Evolutionary conservation across 2,329 filamentous ascomycete species (phyloP).

Genomic region (Cladosporium sp.): DNA sequence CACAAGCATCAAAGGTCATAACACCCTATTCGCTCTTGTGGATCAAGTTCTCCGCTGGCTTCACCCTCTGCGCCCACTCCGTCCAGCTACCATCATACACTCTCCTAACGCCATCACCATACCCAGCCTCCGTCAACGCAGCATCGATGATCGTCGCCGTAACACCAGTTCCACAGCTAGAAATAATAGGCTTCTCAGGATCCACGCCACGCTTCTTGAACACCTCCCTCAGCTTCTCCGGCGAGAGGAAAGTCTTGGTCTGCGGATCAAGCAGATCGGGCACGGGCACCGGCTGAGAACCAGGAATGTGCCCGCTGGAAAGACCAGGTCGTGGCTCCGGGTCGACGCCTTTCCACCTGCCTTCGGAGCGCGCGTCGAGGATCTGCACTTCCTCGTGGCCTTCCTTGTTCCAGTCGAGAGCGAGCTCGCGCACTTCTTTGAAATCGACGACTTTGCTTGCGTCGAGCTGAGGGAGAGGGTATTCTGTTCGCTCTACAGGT

Average conservation of each 20-base stretch:
- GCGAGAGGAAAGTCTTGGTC: conserved; percentile 76
- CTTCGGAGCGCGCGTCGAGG: conserved; percentile 78
- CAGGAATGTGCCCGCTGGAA: conserved; percentile 88
- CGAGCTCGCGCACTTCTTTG: conserved; percentile 78
- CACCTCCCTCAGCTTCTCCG: conserved; percentile 70
- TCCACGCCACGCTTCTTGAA: conserved; percentile 82
- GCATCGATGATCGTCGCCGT: conserved; percentile 90
- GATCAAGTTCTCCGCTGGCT: conserved; percentile 39
- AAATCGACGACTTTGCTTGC: conserved; percentile 72
- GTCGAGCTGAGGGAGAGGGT: conserved; percentile 50
- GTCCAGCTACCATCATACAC: conserved; percentile 99
- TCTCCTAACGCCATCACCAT: conserved; percentile 67
- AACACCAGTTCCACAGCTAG: conserved; percentile 89
- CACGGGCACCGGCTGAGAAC: conserved; percentile 81
- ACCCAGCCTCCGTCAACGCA: conserved; percentile 77
- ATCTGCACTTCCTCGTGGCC: conserved; percentile 83
- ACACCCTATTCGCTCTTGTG: conserved; percentile 33
- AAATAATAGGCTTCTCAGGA: conserved; percentile 77
- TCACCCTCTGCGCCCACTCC: conserved; percentile 43
- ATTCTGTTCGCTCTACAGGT: conserved; percentile 45
- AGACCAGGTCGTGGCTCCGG: conserved; percentile 83
- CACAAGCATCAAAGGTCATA: no score
- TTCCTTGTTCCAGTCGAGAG: conserved; percentile 76
- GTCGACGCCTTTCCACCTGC: conserved; percentile 78
- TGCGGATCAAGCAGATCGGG: conserved; percentile 76